Percentiles rank a stretch among this genome's conserved stretches.
Conservation (phyloP, 129 eudicot species). For the Ambrosia artemisiifolia region DNA sequence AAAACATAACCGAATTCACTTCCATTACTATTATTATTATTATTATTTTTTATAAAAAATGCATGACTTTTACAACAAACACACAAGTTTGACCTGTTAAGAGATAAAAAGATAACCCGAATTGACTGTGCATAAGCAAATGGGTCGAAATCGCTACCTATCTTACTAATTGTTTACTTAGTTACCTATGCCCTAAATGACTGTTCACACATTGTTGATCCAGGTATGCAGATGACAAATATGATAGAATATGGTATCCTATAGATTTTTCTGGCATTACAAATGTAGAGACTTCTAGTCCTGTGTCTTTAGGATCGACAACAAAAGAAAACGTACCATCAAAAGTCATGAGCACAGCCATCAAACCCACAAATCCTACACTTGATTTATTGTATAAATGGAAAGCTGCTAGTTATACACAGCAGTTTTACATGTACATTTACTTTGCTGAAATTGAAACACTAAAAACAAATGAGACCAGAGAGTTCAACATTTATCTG, state of each 20-base stretch:
- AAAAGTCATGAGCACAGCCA: conserved; percentile 15
- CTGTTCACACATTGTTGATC: conserved; percentile 6
- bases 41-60: neutral
- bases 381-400: neutral
- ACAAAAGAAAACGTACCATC: conserved; percentile 19
- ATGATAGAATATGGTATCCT: conserved; percentile 41
- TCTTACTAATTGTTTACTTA: neutral
- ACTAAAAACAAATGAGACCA: conserved; percentile 16
- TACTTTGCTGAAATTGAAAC: conserved; percentile 44
- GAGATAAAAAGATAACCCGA: neutral
- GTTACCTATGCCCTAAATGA: neutral
- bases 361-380: neutral
- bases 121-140: neutral
- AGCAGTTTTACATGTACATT: conserved; percentile 19
- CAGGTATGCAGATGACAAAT: conserved; percentile 46
- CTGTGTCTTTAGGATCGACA: neutral
- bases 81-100: neutral
- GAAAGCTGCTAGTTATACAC: neutral
- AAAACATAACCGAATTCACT: too few relatives aligned
- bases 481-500: conserved; percentile 39
- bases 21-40: neutral
- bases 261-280: neutral
- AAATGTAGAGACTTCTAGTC: conserved; percentile 9
- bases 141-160: neutral
- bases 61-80: neutral